Conservation (phyloP, 1,284 basidiomycete genomes). For the Ganoderma meredithae region DNA sequence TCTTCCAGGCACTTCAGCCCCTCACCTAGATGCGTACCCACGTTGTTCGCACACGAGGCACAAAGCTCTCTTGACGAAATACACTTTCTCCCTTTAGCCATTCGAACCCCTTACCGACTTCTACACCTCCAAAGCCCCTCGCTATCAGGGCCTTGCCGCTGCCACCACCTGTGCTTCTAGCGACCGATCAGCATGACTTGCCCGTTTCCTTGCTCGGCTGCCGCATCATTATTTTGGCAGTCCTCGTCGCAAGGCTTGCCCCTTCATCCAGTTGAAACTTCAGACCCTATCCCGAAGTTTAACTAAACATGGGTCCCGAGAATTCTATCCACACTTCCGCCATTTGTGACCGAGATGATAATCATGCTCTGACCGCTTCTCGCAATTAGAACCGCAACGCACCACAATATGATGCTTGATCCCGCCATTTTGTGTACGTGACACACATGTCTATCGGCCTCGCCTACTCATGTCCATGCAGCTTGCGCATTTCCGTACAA, state of each 20-base stretch:
- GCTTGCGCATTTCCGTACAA: conserved; percentile 80
- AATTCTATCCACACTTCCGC: neutral
- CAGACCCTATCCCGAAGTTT: neutral
- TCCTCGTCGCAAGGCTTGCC: neutral
- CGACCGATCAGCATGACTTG: neutral
- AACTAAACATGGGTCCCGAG: neutral
- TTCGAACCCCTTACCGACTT: neutral
- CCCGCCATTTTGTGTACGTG: conserved; percentile 80
- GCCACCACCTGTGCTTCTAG: conserved; percentile 9
- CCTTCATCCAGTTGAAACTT: neutral
- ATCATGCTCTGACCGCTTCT: conserved; percentile 7
- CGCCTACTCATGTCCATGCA: conserved; percentile 40
- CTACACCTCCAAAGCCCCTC: neutral
- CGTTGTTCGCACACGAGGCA: conserved; percentile 6
- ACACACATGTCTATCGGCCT: neutral
- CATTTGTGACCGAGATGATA: neutral
- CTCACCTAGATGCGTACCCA: neutral
- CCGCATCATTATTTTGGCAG: no score
- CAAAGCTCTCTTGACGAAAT: conserved; percentile 5
- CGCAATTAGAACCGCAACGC: conserved; percentile 75
- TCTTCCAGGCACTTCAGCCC: conserved; percentile 12
- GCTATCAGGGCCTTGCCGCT: conserved; percentile 5
- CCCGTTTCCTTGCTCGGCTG: neutral
- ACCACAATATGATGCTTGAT: conserved; percentile 94
- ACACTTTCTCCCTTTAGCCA: conserved; percentile 1